phyloP scores from a whole-genome alignment of 345 rosid species.

The Eucalyptus regnans region DNA sequence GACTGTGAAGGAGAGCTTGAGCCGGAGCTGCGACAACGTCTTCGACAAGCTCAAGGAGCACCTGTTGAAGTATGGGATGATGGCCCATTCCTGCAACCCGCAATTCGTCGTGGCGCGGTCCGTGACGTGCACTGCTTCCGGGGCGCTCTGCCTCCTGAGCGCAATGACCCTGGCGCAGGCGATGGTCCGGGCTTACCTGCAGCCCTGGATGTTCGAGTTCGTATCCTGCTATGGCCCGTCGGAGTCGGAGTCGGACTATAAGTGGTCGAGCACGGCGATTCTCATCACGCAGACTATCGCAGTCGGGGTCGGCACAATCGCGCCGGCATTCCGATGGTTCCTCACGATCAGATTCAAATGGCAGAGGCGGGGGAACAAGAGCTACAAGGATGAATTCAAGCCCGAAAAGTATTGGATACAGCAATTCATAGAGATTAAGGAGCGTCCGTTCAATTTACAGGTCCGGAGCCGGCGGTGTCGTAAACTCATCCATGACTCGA shows the following conservation, averaged over 20 bases:
- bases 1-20: slow-evolving; percentile 34
- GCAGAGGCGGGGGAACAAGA: slow-evolving; percentile 22
- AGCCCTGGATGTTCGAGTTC: slow-evolving; percentile 39
- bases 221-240: slow-evolving; percentile 26
- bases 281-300: slow-evolving; percentile 53
- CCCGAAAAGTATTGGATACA: slow-evolving; percentile 64
- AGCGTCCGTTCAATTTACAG: slow-evolving; percentile 29
- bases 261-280: slow-evolving; percentile 57
- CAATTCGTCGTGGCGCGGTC: slow-evolving; percentile 80
- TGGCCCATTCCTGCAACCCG: slow-evolving; percentile 80
- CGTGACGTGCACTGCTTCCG: slow-evolving; percentile 72
- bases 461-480: slow-evolving; percentile 23
- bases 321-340: slow-evolving; percentile 69
- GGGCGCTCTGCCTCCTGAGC: slow-evolving; percentile 53
- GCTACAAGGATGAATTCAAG: slow-evolving; percentile 12
- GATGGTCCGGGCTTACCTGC: slow-evolving; percentile 35
- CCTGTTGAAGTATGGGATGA: slow-evolving; percentile 70
- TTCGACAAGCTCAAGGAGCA: slow-evolving; percentile 33
- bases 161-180: slow-evolving; percentile 53
- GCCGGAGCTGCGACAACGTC: slow-evolving; percentile 8
- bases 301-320: slow-evolving; percentile 52
- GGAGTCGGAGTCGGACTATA: slow-evolving; percentile 40
- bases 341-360: slow-evolving; percentile 50
- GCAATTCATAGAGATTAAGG: slow-evolving; percentile 48
- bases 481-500: slow-evolving; percentile 25